phyloP scores from a whole-genome alignment of 2,329 filamentous ascomycete species.

The Didymella pinodella region DNA sequence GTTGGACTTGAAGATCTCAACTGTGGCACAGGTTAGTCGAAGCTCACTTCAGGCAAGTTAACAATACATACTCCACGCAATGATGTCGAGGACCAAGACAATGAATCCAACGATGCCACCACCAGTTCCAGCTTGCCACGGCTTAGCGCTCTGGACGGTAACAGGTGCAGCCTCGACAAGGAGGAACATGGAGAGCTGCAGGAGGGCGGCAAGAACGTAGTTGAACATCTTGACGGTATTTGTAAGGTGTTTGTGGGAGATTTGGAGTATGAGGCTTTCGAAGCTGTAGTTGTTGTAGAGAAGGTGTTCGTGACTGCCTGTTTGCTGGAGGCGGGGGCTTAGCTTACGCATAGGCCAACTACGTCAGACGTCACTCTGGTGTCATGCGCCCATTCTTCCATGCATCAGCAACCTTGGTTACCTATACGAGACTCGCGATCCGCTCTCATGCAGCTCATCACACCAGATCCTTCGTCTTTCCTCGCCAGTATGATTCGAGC shows the following conservation, averaged over 20 bases:
- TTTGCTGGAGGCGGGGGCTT: conserved; percentile 14
- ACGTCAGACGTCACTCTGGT: conserved; percentile 21
- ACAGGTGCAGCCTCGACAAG: conserved; percentile 60
- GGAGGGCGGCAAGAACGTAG: conserved; percentile 53
- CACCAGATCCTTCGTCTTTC: not conserved
- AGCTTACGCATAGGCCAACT: conserved; percentile 5
- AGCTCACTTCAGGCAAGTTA: not conserved
- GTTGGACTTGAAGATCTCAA: conserved; percentile 71
- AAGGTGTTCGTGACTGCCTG: conserved; percentile 9
- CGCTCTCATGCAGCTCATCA: not conserved
- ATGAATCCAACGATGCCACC: conserved; percentile 69
- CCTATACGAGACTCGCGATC: not conserved
- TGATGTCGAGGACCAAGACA: conserved; percentile 67
- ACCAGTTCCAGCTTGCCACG: conserved; percentile 68
- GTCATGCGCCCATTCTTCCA: conserved; percentile 8
- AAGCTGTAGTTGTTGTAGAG: not conserved
- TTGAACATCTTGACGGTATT: conserved; percentile 41
- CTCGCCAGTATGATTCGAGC: not conserved
- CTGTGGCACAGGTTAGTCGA: conserved; percentile 50
- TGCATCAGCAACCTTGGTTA: conserved; percentile 6
- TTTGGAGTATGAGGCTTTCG: not conserved
- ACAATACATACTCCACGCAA: conserved; percentile 65
- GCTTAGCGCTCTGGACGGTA: conserved; percentile 50
- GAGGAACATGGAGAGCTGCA: conserved; percentile 62
- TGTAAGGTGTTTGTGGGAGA: not conserved